Evolutionary conservation across 352 stramenopile species (phyloP).

Genomic region (Pythium phragmiticola): DNA sequence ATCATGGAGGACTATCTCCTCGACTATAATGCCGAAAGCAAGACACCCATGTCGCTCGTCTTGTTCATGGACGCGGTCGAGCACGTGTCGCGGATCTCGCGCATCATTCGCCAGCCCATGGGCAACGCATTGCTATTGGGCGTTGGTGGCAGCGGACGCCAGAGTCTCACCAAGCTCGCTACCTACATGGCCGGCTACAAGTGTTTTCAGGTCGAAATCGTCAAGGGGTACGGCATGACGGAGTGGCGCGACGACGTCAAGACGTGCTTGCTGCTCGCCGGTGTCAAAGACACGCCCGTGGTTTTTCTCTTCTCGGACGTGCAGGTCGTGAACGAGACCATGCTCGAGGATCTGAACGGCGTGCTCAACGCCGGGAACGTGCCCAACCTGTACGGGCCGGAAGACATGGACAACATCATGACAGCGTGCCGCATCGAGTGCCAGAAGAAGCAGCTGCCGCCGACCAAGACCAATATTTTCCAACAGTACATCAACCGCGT

Average conservation of each 20-base stretch:
- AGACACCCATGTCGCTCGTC: slow-evolving; percentile 89
- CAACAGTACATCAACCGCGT: slow-evolving; percentile 93
- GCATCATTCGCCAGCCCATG: slow-evolving; percentile 80
- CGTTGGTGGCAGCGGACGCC: slow-evolving; percentile 90
- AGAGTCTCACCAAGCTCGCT: slow-evolving; percentile 91
- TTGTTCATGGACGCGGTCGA: slow-evolving; percentile 88
- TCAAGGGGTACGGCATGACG: slow-evolving; percentile 91
- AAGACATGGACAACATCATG: slow-evolving; percentile 93
- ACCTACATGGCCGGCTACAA: slow-evolving; percentile 93
- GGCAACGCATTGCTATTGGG: slow-evolving; percentile 91
- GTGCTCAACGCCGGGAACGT: slow-evolving; percentile 95
- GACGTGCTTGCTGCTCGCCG: slow-evolving; percentile 85
- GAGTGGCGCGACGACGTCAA: slow-evolving; percentile 95
- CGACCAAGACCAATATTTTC: slow-evolving; percentile 95
- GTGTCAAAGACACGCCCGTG: slow-evolving; percentile 89
- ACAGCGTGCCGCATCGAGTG: slow-evolving; percentile 91
- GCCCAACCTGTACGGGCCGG: slow-evolving; percentile 90
- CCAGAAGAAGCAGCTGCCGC: slow-evolving; percentile 86
- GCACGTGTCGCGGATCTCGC: slow-evolving; percentile 81
- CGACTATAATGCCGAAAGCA: slow-evolving; percentile 91
- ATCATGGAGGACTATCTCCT: slow-evolving; percentile 89
- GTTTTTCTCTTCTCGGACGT: slow-evolving; percentile 95
- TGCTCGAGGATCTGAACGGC: slow-evolving; percentile 95
- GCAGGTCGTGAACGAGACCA: slow-evolving; percentile 94
- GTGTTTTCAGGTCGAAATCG: slow-evolving; percentile 94